phyloP scores from a whole-genome alignment of 1,139 yeast genomes.

The Hanseniaspora sp. region DNA sequence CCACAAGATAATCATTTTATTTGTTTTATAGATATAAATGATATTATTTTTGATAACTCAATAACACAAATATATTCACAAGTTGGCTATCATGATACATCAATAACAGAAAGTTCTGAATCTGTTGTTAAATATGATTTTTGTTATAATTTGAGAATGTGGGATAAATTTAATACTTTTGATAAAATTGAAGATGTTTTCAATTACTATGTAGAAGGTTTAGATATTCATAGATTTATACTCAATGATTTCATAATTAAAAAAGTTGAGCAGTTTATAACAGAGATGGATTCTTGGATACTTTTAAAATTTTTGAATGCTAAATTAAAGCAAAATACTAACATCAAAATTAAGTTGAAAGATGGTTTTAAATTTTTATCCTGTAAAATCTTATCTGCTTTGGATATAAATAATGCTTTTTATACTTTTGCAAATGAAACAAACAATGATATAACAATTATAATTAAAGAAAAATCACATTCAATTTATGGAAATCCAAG shows the following conservation, averaged over 20 bases:
- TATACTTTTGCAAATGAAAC: background rate
- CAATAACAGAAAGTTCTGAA: background rate
- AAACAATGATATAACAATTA: background rate
- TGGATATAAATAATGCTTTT: background rate
- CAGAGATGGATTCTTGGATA: conserved; percentile 14
- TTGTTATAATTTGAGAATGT: conserved; percentile 2
- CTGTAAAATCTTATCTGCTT: background rate
- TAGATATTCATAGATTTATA: background rate
- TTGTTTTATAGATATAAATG: conserved; percentile 12
- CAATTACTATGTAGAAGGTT: background rate
- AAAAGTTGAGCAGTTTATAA: conserved; percentile 3
- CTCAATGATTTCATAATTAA: conserved; percentile 2
- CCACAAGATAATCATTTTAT: conserved; percentile 13
- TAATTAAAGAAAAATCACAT: background rate
- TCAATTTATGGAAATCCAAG: conserved; percentile 9
- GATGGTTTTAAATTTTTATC: conserved; percentile 11
- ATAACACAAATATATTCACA: conserved; percentile 2
- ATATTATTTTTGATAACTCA: conserved; percentile 6
- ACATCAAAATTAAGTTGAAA: conserved; percentile 5
- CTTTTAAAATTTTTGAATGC: conserved; percentile 5
- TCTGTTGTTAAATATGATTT: background rate
- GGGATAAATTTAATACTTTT: conserved; percentile 10
- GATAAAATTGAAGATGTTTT: background rate
- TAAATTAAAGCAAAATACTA: conserved; percentile 3
- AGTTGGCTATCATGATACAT: conserved; percentile 2